phyloP scores from a whole-genome alignment of 2,329 filamentous ascomycete genomes.

The Geosmithia putterillii region DNA sequence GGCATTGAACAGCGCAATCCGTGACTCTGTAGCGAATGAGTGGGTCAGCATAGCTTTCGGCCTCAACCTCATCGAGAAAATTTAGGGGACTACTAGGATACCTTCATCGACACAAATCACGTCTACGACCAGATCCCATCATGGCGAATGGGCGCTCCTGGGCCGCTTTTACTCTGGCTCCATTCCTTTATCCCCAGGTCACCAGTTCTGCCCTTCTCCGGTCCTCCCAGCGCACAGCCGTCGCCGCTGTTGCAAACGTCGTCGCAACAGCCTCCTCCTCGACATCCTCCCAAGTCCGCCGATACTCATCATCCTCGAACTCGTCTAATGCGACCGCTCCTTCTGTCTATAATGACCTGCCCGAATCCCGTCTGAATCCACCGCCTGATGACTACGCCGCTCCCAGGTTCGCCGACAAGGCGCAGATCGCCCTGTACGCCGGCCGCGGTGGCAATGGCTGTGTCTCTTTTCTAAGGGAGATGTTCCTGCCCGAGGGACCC shows the following conservation, averaged over 20 bases:
- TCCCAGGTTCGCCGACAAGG: conserved; percentile 78
- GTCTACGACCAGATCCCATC: not conserved
- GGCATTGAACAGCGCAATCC: too few relatives aligned
- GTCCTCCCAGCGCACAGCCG: conserved; percentile 1
- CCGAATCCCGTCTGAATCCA: conserved; percentile 60
- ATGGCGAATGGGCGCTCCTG: conserved; percentile 16
- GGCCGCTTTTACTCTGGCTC: conserved; percentile 11
- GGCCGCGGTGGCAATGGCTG: conserved; percentile 84
- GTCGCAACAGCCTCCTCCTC: not conserved
- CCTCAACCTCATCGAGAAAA: too few relatives aligned
- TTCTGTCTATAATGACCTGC: conserved; percentile 14
- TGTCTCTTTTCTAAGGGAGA: conserved; percentile 86
- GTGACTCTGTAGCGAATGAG: too few relatives aligned
- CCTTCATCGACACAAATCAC: not conserved
- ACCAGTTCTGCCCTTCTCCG: not conserved
- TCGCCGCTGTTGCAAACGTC: conserved; percentile 1
- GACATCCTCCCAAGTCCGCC: not conserved
- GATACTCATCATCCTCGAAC: conserved; percentile 1
- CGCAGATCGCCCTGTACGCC: conserved; percentile 62
- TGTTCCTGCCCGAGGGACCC: conserved; percentile 77
- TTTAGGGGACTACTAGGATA: not conserved
- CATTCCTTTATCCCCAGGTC: conserved; percentile 33
- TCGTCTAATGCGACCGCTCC: not conserved
- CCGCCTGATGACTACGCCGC: conserved; percentile 72
- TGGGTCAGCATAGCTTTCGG: too few relatives aligned